Evolutionary conservation across 2,329 filamentous ascomycete genomes (phyloP), one percentile per base, ranked within the genome.

Genomic region (Hymenoscyphus infarciens): DNA sequence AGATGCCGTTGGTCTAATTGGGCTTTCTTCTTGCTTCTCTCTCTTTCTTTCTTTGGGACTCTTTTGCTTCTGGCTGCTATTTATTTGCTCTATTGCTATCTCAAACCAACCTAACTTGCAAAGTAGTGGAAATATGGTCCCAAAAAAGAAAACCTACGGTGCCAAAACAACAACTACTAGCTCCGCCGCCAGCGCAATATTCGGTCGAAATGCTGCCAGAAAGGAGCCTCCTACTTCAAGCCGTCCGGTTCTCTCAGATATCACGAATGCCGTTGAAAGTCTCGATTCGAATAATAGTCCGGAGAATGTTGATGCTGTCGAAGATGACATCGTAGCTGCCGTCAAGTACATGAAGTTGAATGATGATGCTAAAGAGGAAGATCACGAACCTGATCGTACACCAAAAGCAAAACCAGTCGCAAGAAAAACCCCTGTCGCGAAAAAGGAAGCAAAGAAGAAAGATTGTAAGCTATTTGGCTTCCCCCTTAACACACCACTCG

Each of bases 141-240:
- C 19, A 13, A 52, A 22, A n/a, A 61, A 52, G 29, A 55, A 39
- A 27, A 58, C 55, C 15, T 61, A 61, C 33, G 60, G 60, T 61
- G 60, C 39, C 29, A 61, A 61, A 38, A 61, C 27, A 25, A 25
- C 39, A 54, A n/a, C 25, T 19, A 22, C 31, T 27, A 56, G 33
- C 15, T 42, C 42, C 3, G 60, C 60, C 7, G 35, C 60, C 11
- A 45, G 27, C 15, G 55, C 54, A 22, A 61, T 61, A 3, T 61
- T 61, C 31, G 60, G 60, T 39, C 29, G 53, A 35, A 33, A 16
- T 38, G 31, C 29, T 57, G 11, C 4, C 11, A 57, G 11, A 19
- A 35, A 35, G 29, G 38, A 27, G 2, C 16, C 33, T 2, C 25
- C 35, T 2, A 7, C 35, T 19, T 31, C 42, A 8, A 13, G 25